Base-by-base conservation (phyloP, 768 basidiomycete genomes). In the Naganishia vaughanmartiniae region DNA sequence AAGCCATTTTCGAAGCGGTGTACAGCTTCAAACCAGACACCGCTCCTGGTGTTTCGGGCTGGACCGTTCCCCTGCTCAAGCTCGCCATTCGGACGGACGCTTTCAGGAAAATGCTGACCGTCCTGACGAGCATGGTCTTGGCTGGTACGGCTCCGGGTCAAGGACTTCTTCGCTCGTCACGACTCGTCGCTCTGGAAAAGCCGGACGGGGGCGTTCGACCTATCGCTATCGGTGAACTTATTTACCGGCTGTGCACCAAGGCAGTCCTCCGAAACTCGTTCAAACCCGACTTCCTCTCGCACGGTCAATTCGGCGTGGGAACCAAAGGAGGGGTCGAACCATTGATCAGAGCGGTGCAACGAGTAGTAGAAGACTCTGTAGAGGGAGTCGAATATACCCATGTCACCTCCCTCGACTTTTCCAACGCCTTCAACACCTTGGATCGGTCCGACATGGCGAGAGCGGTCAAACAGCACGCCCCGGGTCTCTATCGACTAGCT, bases 401-500 rank as follows among this genome's bases (percentile, higher is more conserved):
- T 42, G 34, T 75, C 21, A 45, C 65, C 54, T 68, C 54, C 1
- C 71, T 77, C 2, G 76, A 77, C 71, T 56, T 69, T 45, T 36
- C 28, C n/a, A 77, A 76, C 67, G 76, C 75, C 15, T 77, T 76
- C 71, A 76, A 74, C 68, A 51, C 67, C 34, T 12, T 70, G 17
- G 11, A 31, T 11, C 66, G 71, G 6, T 11, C 28, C 19, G 45
- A 33, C 26, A 36, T 71, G 26, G 67, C 54, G 26, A 45, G 56
- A 4, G 42, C 54, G n/a, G 26, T 75, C 28, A 31, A 42, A 15
- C 31, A 68, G 28, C 34, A 73, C 45, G 75, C 76, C 24, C 73
- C 74, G 1, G 51, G n/a, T 19, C 57, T 77, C 12, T 55, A 63
- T 28, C 67, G 67, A 28, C 26, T 56, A 5, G 68, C 54, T 4